A percentile compares a stretch with the other conserved stretches of the same genome.
Evolutionary conservation across 441 rosid species (phyloP).

Genomic region (Arabidopsis lyrata): DNA sequence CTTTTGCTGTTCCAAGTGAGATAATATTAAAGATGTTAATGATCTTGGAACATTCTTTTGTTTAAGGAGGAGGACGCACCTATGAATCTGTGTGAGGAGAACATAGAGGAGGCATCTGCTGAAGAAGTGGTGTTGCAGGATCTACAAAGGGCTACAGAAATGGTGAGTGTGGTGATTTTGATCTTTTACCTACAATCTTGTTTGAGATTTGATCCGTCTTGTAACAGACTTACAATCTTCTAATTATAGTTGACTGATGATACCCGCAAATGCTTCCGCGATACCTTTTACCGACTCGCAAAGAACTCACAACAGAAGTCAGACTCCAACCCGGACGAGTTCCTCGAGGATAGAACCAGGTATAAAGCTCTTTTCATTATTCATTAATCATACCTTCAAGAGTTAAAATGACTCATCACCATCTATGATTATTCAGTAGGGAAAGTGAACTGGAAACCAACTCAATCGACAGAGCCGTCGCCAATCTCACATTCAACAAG

Average conservation of each 20-base stretch:
- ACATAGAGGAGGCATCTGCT: conserved; percentile 51
- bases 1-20: not conserved
- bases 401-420: not conserved
- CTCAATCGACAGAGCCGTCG: conserved; percentile 76
- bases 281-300: conserved; percentile 89
- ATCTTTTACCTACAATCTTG: conserved; percentile 4
- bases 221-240: conserved; percentile 2
- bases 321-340: conserved; percentile 14
- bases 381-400: not conserved
- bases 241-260: conserved; percentile 60
- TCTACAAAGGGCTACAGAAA: conserved; percentile 65
- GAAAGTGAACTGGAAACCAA: conserved; percentile 75
- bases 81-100: conserved; percentile 35
- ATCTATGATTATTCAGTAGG: conserved; percentile 42
- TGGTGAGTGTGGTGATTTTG: conserved; percentile 49
- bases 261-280: conserved; percentile 82
- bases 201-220: conserved; percentile 14
- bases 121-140: conserved; percentile 78
- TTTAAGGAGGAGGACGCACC: conserved; percentile 41
- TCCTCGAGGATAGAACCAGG: conserved; percentile 25
- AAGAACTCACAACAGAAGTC: conserved; percentile 54
- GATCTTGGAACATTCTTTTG: conserved; percentile 30
- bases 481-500: conserved; percentile 76
- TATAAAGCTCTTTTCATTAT: conserved; percentile 8
- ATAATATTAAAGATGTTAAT: conserved; percentile 24